Evolutionary conservation across 768 basidiomycete genomes (phyloP).

Genomic region (Coprinellus micaceus): DNA sequence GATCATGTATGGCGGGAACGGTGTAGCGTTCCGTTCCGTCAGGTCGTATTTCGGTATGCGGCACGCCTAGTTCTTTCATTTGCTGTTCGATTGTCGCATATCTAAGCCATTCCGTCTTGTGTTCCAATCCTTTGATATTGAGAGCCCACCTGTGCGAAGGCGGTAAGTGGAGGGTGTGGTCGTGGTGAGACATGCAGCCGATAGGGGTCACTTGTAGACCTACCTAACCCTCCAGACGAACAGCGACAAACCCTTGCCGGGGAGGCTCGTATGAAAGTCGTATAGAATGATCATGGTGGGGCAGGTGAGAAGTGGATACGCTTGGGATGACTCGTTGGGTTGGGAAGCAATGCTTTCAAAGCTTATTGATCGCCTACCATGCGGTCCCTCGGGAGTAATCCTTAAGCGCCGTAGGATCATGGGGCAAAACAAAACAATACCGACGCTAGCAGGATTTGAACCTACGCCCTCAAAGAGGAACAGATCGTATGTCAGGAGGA

Average conservation of each 20-base stretch:
- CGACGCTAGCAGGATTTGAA: too few species aligned
- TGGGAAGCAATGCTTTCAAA: too few species aligned
- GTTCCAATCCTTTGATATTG: conserved; percentile 32
- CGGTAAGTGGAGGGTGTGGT: too few species aligned
- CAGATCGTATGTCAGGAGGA: neutral
- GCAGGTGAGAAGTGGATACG: too few species aligned
- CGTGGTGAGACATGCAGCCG: too few species aligned
- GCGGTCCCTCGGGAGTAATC: too few species aligned
- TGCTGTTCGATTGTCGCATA: conserved; percentile 35
- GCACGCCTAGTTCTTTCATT: conserved; percentile 27
- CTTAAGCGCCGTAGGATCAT: too few species aligned
- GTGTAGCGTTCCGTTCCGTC: conserved; percentile 33
- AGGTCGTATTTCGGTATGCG: conserved; percentile 19
- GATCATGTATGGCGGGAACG: too few species aligned
- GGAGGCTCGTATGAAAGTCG: conserved; percentile 27
- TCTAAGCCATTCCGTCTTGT: conserved; percentile 41
- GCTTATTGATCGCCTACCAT: too few species aligned
- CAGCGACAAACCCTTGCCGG: conserved; percentile 25
- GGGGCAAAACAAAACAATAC: too few species aligned
- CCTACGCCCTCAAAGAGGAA: conserved; percentile 13
- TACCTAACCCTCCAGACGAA: conserved; percentile 28
- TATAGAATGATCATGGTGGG: conserved; percentile 29
- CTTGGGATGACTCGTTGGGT: too few species aligned
- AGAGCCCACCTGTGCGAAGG: conserved; percentile 22
- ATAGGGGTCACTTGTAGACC: too few species aligned